Evolutionary conservation across 1,139 yeast genomes (phyloP), one percentile per base, ranked within the genome.

Genomic region (Saccharomyces hybrid): DNA sequence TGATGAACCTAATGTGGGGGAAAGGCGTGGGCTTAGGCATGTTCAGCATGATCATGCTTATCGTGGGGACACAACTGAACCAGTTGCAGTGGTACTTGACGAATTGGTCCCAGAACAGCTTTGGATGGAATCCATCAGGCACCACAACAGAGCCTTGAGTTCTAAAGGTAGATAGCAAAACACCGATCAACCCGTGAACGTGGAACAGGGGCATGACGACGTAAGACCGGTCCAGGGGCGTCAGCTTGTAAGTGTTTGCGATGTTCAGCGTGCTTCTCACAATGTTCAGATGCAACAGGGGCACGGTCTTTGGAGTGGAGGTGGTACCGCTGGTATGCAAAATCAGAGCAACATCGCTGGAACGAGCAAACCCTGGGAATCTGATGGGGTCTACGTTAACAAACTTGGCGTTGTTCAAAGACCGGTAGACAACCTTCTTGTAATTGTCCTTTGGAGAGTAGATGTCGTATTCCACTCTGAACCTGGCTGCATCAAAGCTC

Each of bases 61-160:
- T 84, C 0, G 89, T 84, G 47, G 89, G 88, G 6, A 84, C 88
- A 6, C 88, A 88, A 52, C 86, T 80, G 69, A 82, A 84, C 88
- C 89, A 84, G 56, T 73, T 82, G 55, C 85, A 84, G 5, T 68
- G 61, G 64, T 75, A 74, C 28, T 64, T 62, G 53, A 71, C 67
- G 61, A 80, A 83, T 56, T 84, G 83, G 3, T 64, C 56, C 86
- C 88, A 84, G 68, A 84, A 84, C 12, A 66, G 67, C 38, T 71
- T 67, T 2, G 88, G 88, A 29, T 84, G 78, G 70, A 84, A 84
- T 64, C 70, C 74, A 14, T 76, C 66, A 24, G 88, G 86, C 26
- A 84, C 73, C 16, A 84, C 76, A 2, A 76, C 84, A 0, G 81
- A 67, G 32, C 88, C 87, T n/a, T 82, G 82, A 0, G 83, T 74